Conservation (phyloP, 805 yeast species). For the Wickerhamomyces canadensis region DNA sequence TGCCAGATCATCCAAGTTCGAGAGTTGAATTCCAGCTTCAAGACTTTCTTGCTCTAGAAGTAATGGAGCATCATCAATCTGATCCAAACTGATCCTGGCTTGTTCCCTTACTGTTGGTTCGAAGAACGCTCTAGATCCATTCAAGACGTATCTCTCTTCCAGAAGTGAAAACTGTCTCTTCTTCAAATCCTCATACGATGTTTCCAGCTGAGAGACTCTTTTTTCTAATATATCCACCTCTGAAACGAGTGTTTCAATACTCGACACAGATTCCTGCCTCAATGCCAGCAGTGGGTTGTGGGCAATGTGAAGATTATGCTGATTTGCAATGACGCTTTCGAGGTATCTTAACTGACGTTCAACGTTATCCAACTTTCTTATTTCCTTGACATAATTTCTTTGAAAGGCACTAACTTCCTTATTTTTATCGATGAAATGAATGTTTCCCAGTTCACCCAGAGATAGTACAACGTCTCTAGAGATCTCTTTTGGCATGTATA, state of each 20-base stretch:
- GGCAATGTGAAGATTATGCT: conserved; percentile 32
- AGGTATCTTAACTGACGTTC: conserved; percentile 73
- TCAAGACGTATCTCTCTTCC: conserved; percentile 64
- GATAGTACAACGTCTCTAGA: conserved; percentile 82
- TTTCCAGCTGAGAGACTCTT: conserved; percentile 65
- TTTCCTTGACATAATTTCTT: conserved; percentile 84
- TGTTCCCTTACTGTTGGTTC: conserved; percentile 29
- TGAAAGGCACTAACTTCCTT: conserved; percentile 78
- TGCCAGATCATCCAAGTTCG: conserved; percentile 20
- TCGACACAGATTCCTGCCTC: conserved; percentile 32
- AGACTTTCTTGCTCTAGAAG: conserved; percentile 30
- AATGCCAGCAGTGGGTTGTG: conserved; percentile 25
- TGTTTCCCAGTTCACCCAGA: conserved; percentile 77
- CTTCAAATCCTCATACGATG: conserved; percentile 59
- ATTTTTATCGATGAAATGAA: conserved; percentile 89
- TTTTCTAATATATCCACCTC: conserved; percentile 66
- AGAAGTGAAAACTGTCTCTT: conserved; percentile 57
- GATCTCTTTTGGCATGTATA: conserved; percentile 86
- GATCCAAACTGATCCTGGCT: conserved; percentile 30
- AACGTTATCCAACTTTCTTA: conserved; percentile 77
- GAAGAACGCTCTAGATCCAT: conserved; percentile 44
- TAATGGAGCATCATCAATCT: conserved; percentile 33
- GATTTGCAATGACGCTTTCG: conserved; percentile 44
- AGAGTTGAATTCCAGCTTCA: conserved; percentile 29
- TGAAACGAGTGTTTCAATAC: conserved; percentile 59